phyloP scores from a whole-genome alignment of 129 eudicot species.

The Escallonia herrerae region DNA sequence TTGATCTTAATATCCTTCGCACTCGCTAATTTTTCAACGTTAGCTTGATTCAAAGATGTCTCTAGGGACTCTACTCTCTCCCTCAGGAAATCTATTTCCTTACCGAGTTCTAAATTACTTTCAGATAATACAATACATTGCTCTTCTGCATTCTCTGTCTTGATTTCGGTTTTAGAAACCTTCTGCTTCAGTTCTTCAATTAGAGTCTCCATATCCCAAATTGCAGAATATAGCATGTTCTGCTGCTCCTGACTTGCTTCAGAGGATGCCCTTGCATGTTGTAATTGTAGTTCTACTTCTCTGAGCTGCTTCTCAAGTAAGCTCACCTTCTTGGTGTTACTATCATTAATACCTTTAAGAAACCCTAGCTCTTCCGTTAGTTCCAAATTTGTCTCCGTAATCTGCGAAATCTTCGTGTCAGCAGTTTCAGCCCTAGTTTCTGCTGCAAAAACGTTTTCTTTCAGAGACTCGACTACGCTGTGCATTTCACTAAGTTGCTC shows the following conservation, averaged over 20 bases:
- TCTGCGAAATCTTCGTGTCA: constrained; percentile 46
- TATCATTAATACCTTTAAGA: constrained; percentile 64
- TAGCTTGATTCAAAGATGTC: constrained; percentile 42
- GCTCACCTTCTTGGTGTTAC: constrained; percentile 53
- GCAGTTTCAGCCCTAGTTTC: constrained; percentile 61
- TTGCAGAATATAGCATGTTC: constrained; percentile 81
- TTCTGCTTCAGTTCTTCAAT: constrained; percentile 91
- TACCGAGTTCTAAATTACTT: constrained; percentile 50
- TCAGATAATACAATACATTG: constrained; percentile 54
- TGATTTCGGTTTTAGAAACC: constrained; percentile 58
- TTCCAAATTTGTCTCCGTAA: constrained; percentile 72
- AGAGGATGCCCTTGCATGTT: constrained; percentile 61
- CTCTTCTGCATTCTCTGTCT: constrained; percentile 71
- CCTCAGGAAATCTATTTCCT: constrained; percentile 53
- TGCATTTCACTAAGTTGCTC: constrained; percentile 51
- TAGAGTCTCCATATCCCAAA: constrained; percentile 98
- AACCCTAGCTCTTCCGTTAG: constrained; percentile 70
- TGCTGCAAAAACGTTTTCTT: constrained; percentile 42
- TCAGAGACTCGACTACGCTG: constrained; percentile 44
- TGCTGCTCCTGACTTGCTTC: constrained; percentile 95
- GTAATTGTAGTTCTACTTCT: constrained; percentile 63
- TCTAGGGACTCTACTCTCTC: constrained; percentile 46
- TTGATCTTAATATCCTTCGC: constrained; percentile 56
- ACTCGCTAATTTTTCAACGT: constrained; percentile 41
- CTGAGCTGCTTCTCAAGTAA: constrained; percentile 72